phyloP scores from a whole-genome alignment of 2,329 filamentous ascomycete species.

The Phyllosticta capitalensis region DNA sequence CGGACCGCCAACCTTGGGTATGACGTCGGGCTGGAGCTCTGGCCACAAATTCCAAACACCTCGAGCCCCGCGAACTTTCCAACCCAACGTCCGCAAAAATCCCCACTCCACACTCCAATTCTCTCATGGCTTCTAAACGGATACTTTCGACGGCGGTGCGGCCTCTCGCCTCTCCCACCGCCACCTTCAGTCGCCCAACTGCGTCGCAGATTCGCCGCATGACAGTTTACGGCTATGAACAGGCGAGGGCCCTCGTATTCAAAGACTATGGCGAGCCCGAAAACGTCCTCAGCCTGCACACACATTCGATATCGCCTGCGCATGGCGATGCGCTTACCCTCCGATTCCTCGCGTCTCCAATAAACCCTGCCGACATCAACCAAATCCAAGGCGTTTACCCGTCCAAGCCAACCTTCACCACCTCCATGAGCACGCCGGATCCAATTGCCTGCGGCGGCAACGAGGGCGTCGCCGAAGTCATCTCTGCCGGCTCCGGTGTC shows the following conservation, averaged over 20 bases:
- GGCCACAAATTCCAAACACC: background rate
- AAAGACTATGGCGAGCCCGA: constrained; percentile 64
- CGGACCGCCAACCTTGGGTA: constrained; percentile 1
- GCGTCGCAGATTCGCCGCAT: constrained; percentile 32
- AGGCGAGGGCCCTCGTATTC: constrained; percentile 74
- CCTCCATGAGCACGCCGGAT: constrained; percentile 62
- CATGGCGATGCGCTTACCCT: constrained; percentile 65
- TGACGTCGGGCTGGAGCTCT: constrained; percentile 9
- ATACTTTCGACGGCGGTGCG: constrained; percentile 12
- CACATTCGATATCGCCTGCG: constrained; percentile 66
- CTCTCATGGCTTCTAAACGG: background rate
- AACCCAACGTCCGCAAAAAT: background rate
- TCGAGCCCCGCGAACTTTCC: background rate
- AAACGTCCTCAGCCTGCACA: constrained; percentile 61
- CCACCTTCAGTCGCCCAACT: background rate
- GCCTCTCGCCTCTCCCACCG: constrained; percentile 14
- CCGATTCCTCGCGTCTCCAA: constrained; percentile 78
- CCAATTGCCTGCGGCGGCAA: constrained; percentile 78
- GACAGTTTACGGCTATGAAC: constrained; percentile 67
- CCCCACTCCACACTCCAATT: background rate
- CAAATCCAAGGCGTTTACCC: constrained; percentile 96
- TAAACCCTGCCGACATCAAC: constrained; percentile 97
- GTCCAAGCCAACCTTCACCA: constrained; percentile 67
- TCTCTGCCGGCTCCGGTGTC: constrained; percentile 54
- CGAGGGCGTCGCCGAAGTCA: constrained; percentile 89